Percentiles rank a stretch among this genome's conserved stretches.
Evolutionary conservation across 371 early-diverging fungal genomes (phyloP).

Genomic region (Cokeromyces recurvatus): DNA sequence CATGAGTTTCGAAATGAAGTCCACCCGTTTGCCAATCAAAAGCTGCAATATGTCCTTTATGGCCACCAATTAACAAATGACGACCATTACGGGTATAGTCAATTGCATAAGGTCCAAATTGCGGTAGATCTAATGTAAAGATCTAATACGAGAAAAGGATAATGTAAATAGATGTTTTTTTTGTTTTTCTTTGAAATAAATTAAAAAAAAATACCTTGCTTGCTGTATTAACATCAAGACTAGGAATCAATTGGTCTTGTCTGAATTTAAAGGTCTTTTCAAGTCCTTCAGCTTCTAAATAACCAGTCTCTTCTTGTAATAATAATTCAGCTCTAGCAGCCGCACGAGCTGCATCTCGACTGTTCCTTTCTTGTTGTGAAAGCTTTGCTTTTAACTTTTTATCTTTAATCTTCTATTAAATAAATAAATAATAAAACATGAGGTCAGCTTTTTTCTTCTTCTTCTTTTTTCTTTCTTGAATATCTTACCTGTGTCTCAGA

Average conservation of each 20-base stretch:
- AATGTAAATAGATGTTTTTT: background rate
- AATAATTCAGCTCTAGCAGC: constrained; percentile 79
- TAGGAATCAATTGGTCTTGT: constrained; percentile 73
- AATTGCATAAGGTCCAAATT: constrained; percentile 84
- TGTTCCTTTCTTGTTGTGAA: constrained; percentile 54
- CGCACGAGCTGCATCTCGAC: constrained; percentile 65
- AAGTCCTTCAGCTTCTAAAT: constrained; percentile 83
- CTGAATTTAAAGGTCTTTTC: constrained; percentile 86
- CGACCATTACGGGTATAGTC: constrained; percentile 93
- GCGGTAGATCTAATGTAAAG: constrained; percentile 77
- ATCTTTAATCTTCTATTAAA: constrained; percentile 54
- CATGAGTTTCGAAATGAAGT: constrained; percentile 82
- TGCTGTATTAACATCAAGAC: constrained; percentile 75
- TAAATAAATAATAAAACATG: background rate
- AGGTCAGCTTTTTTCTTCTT: background rate
- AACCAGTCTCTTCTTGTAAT: constrained; percentile 70
- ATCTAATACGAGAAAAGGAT: constrained; percentile 34
- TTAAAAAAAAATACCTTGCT: constrained; percentile 60
- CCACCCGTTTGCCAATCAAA: constrained; percentile 91
- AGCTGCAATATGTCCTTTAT: constrained; percentile 89
- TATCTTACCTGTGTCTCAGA: constrained; percentile 18
- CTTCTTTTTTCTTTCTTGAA: background rate
- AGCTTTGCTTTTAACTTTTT: constrained; percentile 61
- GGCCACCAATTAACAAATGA: constrained; percentile 82
- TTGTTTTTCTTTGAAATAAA: no score